Base-by-base conservation (phyloP, 805 yeast species). In the Naumovozyma baii region DNA sequence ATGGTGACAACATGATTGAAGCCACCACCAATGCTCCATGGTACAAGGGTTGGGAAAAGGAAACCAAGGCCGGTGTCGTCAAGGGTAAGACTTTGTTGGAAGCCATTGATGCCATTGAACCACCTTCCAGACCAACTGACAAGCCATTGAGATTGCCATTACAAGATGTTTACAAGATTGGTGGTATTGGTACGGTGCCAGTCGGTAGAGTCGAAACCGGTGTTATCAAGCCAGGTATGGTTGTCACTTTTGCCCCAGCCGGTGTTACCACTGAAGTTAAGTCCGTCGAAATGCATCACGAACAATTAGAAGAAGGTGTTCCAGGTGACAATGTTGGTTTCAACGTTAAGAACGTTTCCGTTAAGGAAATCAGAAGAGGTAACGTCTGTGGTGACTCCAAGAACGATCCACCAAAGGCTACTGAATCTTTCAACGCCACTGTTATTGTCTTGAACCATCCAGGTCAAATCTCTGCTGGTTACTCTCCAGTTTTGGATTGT, bases 121-220 rank as follows among this genome's bases (percentile, higher is more conserved):
- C 83, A 63, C 86, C 87, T 51, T 46, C 68, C 59, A 80, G 90
- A 69, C 90, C 90, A 64, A 72, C 81, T 62, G 83, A 79, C 69
- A 81, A 80, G 78, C 84, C 90, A 61, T 83, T 83, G 68, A 81
- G 90, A 69, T 79, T 83, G 67, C 90, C 90, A 63, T 78, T 83
- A 66, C 85, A 80, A 72, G 94, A 83, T 75, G 85, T 83, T 61
- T 82, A 83, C 87, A 82, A 82, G 85, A 83, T 83, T 64, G 90
- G 90, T 75, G 88, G 84, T 74, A 79, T 81, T 62, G 88, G 87
- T 60, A 80, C 90, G 62, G 94, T 83, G 74, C 90, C 92, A 70
- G 85, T 81, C 73, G 94, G 94, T 62, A 81, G 92, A 75, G 87
- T 83, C 62, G 92, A 83, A 76, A 83, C 94, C 68, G 94, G 94